phyloP scores from a whole-genome alignment of 805 yeast species.

The Candida parachauliodes region DNA sequence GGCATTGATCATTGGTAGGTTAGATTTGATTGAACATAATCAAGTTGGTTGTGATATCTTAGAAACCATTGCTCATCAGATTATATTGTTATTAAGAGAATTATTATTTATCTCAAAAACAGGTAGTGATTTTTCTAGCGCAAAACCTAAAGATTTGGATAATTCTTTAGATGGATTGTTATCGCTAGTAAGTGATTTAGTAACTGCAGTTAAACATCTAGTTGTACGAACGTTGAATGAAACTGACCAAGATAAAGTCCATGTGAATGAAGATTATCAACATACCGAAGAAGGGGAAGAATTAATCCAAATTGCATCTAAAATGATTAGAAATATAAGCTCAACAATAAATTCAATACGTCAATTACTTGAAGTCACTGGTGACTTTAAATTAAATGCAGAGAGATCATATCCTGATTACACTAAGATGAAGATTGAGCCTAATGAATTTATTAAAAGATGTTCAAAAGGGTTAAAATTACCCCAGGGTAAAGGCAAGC shows the following conservation, averaged over 20 bases:
- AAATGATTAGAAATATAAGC: slow-evolving; percentile 54
- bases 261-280: slow-evolving; percentile 33
- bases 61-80: slow-evolving; percentile 65
- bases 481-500: not conserved
- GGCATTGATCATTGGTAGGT: slow-evolving; percentile 67
- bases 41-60: slow-evolving; percentile 64
- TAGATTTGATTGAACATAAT: slow-evolving; percentile 75
- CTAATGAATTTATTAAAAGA: slow-evolving; percentile 55
- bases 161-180: slow-evolving; percentile 54
- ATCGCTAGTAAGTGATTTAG: slow-evolving; percentile 61
- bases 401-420: slow-evolving; percentile 70
- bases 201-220: slow-evolving; percentile 58
- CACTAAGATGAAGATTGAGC: slow-evolving; percentile 50
- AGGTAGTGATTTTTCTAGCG: slow-evolving; percentile 35
- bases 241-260: slow-evolving; percentile 18
- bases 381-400: slow-evolving; percentile 54
- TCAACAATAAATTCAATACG: slow-evolving; percentile 48
- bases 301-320: slow-evolving; percentile 56
- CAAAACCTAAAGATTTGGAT: slow-evolving; percentile 42
- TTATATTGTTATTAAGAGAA: slow-evolving; percentile 62
- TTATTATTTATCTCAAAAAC: slow-evolving; percentile 56
- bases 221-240: slow-evolving; percentile 53
- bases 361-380: slow-evolving; percentile 51
- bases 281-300: slow-evolving; percentile 68
- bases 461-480: slow-evolving; percentile 38